Evolutionary conservation across 345 rosid species (phyloP), one percentile per base, ranked within the genome.

Genomic region (Gossypium raimondii): DNA sequence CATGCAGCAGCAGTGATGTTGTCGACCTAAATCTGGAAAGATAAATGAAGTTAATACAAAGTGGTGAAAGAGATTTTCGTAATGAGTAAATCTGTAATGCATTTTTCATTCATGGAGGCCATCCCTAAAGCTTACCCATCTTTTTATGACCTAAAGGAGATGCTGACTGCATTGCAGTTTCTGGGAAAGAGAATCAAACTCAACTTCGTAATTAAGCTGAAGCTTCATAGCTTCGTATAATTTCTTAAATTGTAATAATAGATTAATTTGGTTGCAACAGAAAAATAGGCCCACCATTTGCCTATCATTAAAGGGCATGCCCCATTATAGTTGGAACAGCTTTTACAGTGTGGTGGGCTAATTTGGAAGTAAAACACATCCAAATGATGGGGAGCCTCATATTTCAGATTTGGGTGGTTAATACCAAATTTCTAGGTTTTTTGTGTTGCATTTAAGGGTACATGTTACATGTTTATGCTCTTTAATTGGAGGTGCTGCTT

Each of bases 91-190:
- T 22, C 41, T 45, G 67, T n/a, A 17, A 17, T 14, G 38, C 18
- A 29, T 7, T 7, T 44, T 16, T 27, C 60, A 51, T 16, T 27
- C 60, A 51, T 27, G 2, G 29, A 66, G 14, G 55, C 70, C 12
- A 66, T 44, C 14, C n/a, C 34, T 13, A 20, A 27, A 34, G 22
- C 24, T 38, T 12, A 10, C 7, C 22, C 56, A 14, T 51, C 52
- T 17, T 34, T 9, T 58, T 58, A 56, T 56, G 60, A 56, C 13
- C 8, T 8, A 50, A 55, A 11, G 18, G 59, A 55, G 59, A n/a
- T 55, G 43, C 45, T 50, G 73, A 51, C 13, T 50, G 73, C n/a
- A 14, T 55, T 71, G 18, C 50, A 34, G 50, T 18, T 71, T 71
- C 51, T 27, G 53, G 61, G 63, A 12, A 29, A n/a, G 11, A 6